Conservation (phyloP, 148 eudicot genomes). For the Pharnaceum exiguum region DNA sequence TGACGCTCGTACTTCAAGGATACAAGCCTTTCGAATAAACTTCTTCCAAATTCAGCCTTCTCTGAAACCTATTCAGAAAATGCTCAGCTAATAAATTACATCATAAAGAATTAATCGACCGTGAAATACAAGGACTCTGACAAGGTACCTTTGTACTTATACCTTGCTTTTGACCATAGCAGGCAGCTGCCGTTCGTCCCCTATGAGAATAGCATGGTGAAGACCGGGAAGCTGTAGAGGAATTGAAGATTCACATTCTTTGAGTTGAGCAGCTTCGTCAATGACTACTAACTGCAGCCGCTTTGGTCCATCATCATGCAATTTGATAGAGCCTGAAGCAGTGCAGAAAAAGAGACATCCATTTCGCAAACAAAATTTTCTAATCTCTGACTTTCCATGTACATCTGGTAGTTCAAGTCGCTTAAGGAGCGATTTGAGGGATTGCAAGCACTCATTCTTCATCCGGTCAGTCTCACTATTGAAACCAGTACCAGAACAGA, state of each 20-base stretch:
- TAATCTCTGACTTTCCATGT: neutral
- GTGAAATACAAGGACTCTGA: neutral
- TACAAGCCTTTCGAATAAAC: slow-evolving; percentile 46
- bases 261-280: slow-evolving; percentile 81
- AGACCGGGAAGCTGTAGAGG: slow-evolving; percentile 56
- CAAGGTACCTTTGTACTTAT: neutral
- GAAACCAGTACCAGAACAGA: neutral
- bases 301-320: slow-evolving; percentile 25
- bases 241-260: slow-evolving; percentile 66
- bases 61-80: slow-evolving; percentile 23
- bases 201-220: slow-evolving; percentile 42
- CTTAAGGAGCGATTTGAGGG: slow-evolving; percentile 15
- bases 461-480: slow-evolving; percentile 7
- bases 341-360: slow-evolving; percentile 48
- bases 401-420: slow-evolving; percentile 6
- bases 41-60: slow-evolving; percentile 42
- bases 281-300: slow-evolving; percentile 48
- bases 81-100: neutral
- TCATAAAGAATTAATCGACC: neutral
- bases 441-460: neutral
- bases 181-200: slow-evolving; percentile 66
- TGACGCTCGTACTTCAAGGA: slow-evolving; percentile 24
- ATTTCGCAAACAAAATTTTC: slow-evolving; percentile 30
- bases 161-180: slow-evolving; percentile 74
- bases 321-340: slow-evolving; percentile 47